Evolutionary conservation across 2,329 filamentous ascomycete species (phyloP).

Genomic region (Teratosphaeria gauchensis): DNA sequence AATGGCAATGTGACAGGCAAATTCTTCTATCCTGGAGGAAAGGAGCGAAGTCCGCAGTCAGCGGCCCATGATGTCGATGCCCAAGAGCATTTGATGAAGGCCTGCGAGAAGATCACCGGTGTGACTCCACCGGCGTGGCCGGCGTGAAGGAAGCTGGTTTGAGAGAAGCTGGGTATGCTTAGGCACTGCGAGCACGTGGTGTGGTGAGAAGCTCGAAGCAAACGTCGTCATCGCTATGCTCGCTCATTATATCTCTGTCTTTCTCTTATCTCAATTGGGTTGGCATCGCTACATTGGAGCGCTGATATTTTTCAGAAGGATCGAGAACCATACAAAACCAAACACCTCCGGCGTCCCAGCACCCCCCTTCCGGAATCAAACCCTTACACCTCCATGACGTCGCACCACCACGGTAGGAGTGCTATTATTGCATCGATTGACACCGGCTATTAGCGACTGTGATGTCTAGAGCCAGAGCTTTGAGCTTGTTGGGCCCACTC

Average conservation of each 20-base stretch:
- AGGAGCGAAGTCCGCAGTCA: neutral
- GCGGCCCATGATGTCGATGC: neutral
- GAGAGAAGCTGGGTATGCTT: neutral
- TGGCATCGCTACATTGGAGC: neutral
- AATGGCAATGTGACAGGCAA: neutral
- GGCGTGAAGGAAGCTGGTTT: neutral
- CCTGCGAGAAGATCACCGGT: neutral
- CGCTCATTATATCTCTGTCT: neutral
- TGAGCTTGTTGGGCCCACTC: neutral
- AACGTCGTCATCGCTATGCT: neutral
- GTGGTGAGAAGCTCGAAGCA: too few relatives aligned
- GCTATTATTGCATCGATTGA: neutral
- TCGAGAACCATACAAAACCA: neutral
- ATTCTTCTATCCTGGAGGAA: neutral
- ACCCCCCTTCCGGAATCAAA: neutral
- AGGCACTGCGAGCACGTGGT: too few relatives aligned
- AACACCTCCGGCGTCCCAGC: neutral
- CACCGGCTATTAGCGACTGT: neutral
- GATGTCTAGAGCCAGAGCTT: neutral
- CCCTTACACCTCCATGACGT: neutral
- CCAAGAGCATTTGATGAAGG: neutral
- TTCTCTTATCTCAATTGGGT: neutral
- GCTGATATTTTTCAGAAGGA: neutral
- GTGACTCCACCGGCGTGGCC: too few relatives aligned
- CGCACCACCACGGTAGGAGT: too few relatives aligned